These are phyloP conservation scores for Ogataea chonburiensis DNA, from an alignment of 805 yeast genomes.

Conservation along the genomic window DNA sequence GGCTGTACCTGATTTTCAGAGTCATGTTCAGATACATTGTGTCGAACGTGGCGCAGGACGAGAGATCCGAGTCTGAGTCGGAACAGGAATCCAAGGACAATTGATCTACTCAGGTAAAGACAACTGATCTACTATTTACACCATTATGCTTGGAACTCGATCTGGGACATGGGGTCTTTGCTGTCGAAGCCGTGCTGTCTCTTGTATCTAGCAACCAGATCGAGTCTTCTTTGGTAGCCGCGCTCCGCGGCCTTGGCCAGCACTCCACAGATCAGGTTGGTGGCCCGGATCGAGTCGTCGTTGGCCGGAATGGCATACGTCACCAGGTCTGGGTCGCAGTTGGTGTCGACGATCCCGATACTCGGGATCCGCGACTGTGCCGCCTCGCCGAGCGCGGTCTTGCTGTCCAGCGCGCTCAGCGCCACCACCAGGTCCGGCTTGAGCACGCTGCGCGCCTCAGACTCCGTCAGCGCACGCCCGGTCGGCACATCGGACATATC, in stretches of 20 bases:
- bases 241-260: slow-evolving; percentile 80
- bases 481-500: slow-evolving; percentile 73
- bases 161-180: slow-evolving; percentile 19
- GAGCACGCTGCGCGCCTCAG: slow-evolving; percentile 52
- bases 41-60: slow-evolving; percentile 67
- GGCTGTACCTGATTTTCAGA: slow-evolving; percentile 82
- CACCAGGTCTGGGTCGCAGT: slow-evolving; percentile 83
- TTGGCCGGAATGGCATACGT: slow-evolving; percentile 97
- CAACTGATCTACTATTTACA: slow-evolving; percentile 10
- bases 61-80: slow-evolving; percentile 72
- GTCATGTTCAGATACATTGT: slow-evolving; percentile 66
- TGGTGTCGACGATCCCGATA: slow-evolving; percentile 90
- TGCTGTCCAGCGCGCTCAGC: slow-evolving; percentile 84
- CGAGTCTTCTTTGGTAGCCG: slow-evolving; percentile 63
- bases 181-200: slow-evolving; percentile 27
- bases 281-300: slow-evolving; percentile 84
- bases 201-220: slow-evolving; percentile 36
- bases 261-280: slow-evolving; percentile 77
- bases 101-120: slow-evolving; percentile 5
- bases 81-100: slow-evolving; percentile 34
- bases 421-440: slow-evolving; percentile 89
- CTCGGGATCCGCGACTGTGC: slow-evolving; percentile 83
- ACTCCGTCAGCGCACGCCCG: slow-evolving; percentile 50
- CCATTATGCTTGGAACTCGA: slow-evolving; percentile 2
- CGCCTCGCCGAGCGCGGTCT: slow-evolving; percentile 80